These are phyloP conservation scores for Ganoderma meredithae DNA, from an alignment of 1,284 basidiomycete species.

Conservation along the genomic window DNA sequence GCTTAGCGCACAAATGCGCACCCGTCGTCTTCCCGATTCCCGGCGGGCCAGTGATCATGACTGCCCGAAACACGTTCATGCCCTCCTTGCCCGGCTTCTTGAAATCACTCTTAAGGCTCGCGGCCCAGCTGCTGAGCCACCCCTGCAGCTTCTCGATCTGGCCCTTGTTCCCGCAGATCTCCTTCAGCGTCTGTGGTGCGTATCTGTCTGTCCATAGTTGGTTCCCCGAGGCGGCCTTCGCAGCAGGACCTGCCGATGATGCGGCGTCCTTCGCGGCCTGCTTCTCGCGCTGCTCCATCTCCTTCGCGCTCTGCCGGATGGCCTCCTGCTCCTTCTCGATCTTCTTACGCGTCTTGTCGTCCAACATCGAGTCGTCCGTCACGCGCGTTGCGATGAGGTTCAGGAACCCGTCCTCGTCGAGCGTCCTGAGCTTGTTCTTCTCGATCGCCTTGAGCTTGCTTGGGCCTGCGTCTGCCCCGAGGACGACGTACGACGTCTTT, in stretches of 20 bases:
- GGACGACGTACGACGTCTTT: constrained; percentile 90
- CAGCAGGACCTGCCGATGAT: neutral
- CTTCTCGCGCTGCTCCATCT: constrained; percentile 77
- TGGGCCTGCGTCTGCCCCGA: constrained; percentile 90
- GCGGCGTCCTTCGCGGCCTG: constrained; percentile 47
- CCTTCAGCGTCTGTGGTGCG: constrained; percentile 87
- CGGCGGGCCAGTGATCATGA: constrained; percentile 92
- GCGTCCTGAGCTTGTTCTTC: constrained; percentile 77
- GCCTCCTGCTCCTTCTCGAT: constrained; percentile 82
- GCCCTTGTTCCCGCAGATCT: constrained; percentile 95
- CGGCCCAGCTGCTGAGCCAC: constrained; percentile 88
- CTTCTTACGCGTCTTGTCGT: constrained; percentile 86
- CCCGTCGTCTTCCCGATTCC: constrained; percentile 99
- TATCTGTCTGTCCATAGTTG: constrained; percentile 98
- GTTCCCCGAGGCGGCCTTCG: constrained; percentile 40
- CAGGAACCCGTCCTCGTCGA: constrained; percentile 91
- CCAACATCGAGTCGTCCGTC: constrained; percentile 54
- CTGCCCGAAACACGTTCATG: constrained; percentile 87
- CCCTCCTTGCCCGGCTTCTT: constrained; percentile 95
- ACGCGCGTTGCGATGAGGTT: constrained; percentile 77
- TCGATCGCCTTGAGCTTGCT: constrained; percentile 88
- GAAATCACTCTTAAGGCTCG: constrained; percentile 77
- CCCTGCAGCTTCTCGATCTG: constrained; percentile 87
- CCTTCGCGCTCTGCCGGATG: constrained; percentile 76
- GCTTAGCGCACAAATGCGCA: constrained; percentile 90